Evolutionary conservation across 2,329 filamentous ascomycete genomes (phyloP).

Genomic region (Daldinia eschscholtzii): DNA sequence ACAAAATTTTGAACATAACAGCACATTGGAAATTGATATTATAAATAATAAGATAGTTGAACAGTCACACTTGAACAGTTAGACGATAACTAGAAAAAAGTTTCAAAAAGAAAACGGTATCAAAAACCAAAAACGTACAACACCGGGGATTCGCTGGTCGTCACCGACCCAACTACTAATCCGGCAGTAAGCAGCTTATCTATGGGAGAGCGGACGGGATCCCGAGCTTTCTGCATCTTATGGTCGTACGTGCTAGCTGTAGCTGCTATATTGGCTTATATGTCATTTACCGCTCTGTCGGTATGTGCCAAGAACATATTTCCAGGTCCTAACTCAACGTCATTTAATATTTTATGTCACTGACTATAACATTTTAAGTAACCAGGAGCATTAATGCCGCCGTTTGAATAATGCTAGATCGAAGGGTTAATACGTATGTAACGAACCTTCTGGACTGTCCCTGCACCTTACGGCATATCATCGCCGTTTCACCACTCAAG

Average conservation of each 20-base stretch:
- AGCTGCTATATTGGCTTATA: not conserved
- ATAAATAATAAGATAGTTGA: too few relatives aligned
- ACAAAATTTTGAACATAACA: too few relatives aligned
- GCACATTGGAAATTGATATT: too few relatives aligned
- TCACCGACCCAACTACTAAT: conserved; percentile 20
- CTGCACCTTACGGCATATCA: not conserved
- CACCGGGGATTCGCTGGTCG: conserved; percentile 17
- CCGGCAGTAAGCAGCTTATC: conserved; percentile 2
- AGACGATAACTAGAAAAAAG: too few relatives aligned
- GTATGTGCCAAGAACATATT: not conserved
- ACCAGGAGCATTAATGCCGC: not conserved
- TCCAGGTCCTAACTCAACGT: not conserved
- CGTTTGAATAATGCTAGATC: not conserved
- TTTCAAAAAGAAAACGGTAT: too few relatives aligned
- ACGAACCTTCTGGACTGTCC: too few relatives aligned
- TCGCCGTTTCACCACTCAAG: not conserved
- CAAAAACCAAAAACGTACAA: conserved; percentile 12
- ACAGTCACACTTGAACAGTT: too few relatives aligned
- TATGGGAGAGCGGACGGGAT: conserved; percentile 18
- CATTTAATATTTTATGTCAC: not conserved
- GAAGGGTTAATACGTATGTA: not conserved
- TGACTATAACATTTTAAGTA: not conserved
- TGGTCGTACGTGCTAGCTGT: not conserved
- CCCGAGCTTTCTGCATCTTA: conserved; percentile 7
- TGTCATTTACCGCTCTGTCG: not conserved